phyloP scores from a whole-genome alignment of 495 filamentous ascomycete species.

The Aspergillus diversus region DNA sequence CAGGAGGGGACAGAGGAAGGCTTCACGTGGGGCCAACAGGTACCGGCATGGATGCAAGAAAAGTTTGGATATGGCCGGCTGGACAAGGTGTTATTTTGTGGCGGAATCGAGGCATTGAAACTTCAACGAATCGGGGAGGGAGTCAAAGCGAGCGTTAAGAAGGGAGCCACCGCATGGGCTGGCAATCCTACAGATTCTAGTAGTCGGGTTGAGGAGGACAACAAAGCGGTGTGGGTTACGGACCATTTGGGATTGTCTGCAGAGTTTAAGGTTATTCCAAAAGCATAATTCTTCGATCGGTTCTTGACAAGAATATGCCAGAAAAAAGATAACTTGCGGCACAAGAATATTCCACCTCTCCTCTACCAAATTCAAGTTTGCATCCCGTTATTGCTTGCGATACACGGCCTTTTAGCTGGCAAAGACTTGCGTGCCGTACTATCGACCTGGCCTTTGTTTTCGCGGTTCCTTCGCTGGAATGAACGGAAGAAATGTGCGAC shows the following conservation, averaged over 20 bases:
- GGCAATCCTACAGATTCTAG: background rate
- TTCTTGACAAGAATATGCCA: too few relatives aligned
- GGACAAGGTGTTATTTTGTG: constrained; percentile 22
- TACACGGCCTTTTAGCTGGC: too few relatives aligned
- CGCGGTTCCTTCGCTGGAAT: too few relatives aligned
- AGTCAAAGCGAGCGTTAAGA: constrained; percentile 3
- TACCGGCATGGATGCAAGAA: background rate
- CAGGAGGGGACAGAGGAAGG: constrained; percentile 13
- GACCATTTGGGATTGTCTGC: constrained; percentile 21
- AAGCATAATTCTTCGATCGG: too few relatives aligned
- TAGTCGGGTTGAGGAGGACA: constrained; percentile 10
- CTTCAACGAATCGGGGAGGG: constrained; percentile 18
- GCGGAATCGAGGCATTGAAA: background rate
- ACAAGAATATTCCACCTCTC: too few relatives aligned
- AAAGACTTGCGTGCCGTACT: too few relatives aligned
- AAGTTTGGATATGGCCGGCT: constrained; percentile 17
- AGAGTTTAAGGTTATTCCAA: constrained; percentile 1
- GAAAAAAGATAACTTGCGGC: too few relatives aligned
- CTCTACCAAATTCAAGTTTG: too few relatives aligned
- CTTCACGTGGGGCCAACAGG: constrained; percentile 24
- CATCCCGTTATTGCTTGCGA: too few relatives aligned
- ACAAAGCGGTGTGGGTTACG: constrained; percentile 21
- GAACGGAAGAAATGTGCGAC: too few relatives aligned
- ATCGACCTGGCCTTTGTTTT: too few relatives aligned
- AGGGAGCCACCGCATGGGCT: background rate